Conservation (phyloP, 768 basidiomycete species). For the Lentinula raphanica region DNA sequence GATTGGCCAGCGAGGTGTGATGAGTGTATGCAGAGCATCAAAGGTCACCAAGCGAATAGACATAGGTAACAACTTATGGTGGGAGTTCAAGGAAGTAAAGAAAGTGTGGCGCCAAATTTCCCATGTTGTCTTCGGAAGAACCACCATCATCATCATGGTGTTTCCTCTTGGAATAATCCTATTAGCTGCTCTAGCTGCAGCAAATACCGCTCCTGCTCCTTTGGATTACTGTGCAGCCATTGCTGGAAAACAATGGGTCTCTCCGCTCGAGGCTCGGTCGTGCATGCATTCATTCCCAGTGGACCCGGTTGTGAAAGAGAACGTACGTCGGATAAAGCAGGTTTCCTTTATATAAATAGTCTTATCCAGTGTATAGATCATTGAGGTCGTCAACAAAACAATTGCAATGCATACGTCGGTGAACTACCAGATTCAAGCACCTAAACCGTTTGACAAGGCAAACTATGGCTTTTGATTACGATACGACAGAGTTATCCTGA, state of each 20-base stretch:
- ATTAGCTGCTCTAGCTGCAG: not conserved
- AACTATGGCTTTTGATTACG: not conserved
- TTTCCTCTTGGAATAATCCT: not conserved
- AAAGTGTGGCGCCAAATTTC: not conserved
- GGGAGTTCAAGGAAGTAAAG: not conserved
- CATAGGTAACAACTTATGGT: no score
- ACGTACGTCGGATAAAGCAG: no score
- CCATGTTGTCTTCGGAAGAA: not conserved
- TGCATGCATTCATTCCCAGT: slow-evolving; percentile 48
- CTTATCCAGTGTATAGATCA: slow-evolving; percentile 31
- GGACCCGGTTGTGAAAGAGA: slow-evolving; percentile 40
- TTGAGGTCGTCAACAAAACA: slow-evolving; percentile 54
- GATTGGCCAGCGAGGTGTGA: slow-evolving; percentile 64
- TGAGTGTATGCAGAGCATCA: slow-evolving; percentile 71
- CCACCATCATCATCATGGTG: not conserved
- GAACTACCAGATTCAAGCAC: slow-evolving; percentile 54
- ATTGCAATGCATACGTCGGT: slow-evolving; percentile 58
- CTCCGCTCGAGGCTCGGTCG: slow-evolving; percentile 44
- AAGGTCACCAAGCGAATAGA: slow-evolving; percentile 69
- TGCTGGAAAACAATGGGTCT: slow-evolving; percentile 50
- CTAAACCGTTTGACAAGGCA: slow-evolving; percentile 36
- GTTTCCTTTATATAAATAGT: not conserved
- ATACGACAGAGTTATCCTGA: not conserved
- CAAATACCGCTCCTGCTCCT: not conserved
- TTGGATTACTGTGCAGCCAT: slow-evolving; percentile 48